Percentiles rank a stretch among this genome's conserved stretches.
Conservation (phyloP, 257 asterid genomes). For the Petrea volubilis region DNA sequence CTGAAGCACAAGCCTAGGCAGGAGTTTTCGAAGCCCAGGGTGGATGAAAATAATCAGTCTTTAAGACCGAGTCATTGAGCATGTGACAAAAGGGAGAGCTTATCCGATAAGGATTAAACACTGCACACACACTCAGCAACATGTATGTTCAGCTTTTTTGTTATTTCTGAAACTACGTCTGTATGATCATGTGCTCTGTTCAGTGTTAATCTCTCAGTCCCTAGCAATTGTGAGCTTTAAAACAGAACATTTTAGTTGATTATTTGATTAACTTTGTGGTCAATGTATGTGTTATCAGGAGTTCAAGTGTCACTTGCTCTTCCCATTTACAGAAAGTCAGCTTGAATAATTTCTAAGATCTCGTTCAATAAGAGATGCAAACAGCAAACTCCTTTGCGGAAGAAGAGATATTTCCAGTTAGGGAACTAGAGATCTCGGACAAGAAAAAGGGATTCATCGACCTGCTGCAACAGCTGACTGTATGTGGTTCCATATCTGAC, state of each 20-base stretch:
- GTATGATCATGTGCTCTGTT: too few relatives aligned
- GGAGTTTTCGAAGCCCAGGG: too few relatives aligned
- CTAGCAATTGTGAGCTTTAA: neutral
- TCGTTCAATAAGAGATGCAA: slow-evolving; percentile 32
- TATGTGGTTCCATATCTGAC: slow-evolving; percentile 59
- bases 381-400: slow-evolving; percentile 22
- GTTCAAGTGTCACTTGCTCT: neutral
- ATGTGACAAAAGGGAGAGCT: too few relatives aligned
- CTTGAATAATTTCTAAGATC: neutral
- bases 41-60: too few relatives aligned
- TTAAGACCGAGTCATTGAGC: too few relatives aligned
- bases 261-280: neutral
- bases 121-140: too few relatives aligned
- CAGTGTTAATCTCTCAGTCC: too few relatives aligned
- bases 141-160: too few relatives aligned
- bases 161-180: too few relatives aligned
- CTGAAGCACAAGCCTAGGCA: too few relatives aligned
- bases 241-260: neutral
- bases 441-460: slow-evolving; percentile 66
- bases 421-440: slow-evolving; percentile 70
- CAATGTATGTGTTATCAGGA: neutral
- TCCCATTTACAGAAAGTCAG: neutral
- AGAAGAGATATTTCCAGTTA: slow-evolving; percentile 41
- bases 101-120: too few relatives aligned
- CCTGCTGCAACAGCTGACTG: slow-evolving; percentile 68